Percentiles rank a stretch among this genome's conserved stretches.
These are phyloP conservation scores for Talaromyces sp. DNA, from an alignment of 2,329 filamentous ascomycete genomes.

Conservation along the genomic window DNA sequence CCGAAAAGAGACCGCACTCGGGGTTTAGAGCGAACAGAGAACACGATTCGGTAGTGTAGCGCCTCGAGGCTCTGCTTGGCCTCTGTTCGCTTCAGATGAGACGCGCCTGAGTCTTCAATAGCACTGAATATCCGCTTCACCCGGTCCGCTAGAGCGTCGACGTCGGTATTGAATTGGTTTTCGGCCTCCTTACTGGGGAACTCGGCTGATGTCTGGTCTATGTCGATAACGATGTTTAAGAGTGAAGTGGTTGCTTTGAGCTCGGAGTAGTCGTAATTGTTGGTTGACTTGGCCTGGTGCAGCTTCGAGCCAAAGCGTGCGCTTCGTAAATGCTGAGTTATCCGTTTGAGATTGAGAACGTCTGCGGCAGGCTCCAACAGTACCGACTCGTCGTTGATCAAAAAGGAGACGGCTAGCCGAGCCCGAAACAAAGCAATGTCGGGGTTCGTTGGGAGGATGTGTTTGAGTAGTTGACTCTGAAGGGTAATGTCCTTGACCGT, in stretches of 20 bases:
- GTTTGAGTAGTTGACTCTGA: conserved; percentile 36
- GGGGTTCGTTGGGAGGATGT: conserved; percentile 34
- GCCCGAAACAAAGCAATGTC: conserved; percentile 37
- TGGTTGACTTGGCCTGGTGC: conserved; percentile 18
- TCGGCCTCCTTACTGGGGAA: conserved; percentile 33
- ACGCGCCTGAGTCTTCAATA: conserved; percentile 72
- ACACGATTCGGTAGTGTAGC: conserved; percentile 67
- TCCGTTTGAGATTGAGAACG: conserved; percentile 26
- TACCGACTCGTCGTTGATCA: conserved; percentile 23
- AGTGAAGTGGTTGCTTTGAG: conserved; percentile 63
- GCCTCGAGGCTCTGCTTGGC: conserved; percentile 72
- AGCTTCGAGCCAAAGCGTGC: conserved; percentile 28
- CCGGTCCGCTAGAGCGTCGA: conserved; percentile 62
- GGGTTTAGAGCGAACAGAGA: conserved; percentile 63
- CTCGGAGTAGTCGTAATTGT: conserved; percentile 57
- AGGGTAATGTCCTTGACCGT: conserved; percentile 35
- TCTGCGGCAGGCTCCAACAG: conserved; percentile 23
- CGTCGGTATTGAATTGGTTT: conserved; percentile 60
- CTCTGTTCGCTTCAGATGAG: conserved; percentile 67
- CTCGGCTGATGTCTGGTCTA: conserved; percentile 44
- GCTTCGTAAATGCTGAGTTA: conserved; percentile 25
- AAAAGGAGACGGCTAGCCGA: conserved; percentile 34
- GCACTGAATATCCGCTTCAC: conserved; percentile 55
- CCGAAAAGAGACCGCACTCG: conserved; percentile 44
- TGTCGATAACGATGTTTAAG: conserved; percentile 71